Evolutionary conservation across 495 filamentous ascomycete genomes (phyloP), one percentile per base, ranked within the genome.

Genomic region (Aspergillus nanangensis): DNA sequence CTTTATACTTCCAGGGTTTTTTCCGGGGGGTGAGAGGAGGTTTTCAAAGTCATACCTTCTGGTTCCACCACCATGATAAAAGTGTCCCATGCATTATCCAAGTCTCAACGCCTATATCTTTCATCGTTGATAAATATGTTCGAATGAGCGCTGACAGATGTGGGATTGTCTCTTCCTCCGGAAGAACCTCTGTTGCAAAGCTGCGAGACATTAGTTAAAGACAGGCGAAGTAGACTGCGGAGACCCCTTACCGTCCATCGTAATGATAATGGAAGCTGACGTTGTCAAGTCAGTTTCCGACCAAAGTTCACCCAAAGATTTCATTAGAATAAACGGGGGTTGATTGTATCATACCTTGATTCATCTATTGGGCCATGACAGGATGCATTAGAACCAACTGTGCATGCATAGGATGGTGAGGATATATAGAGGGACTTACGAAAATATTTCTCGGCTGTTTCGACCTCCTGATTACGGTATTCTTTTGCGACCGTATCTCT

Each of bases 1-100:
- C n/a, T n/a, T n/a, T n/a, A n/a, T n/a, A n/a, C n/a, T n/a, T n/a
- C n/a, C n/a, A n/a, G n/a, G n/a, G n/a, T n/a, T n/a, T n/a, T n/a
- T n/a, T n/a, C n/a, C n/a, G 38, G 17, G 45, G 24, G 9, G 18
- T 33, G 22, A 18, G 24, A 14, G 22, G 17, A 11, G 23, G 23
- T 24, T 23, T 7, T 29, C 21, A 23, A 23, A 47, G 19, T 5
- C 19, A 36, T 42, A 72, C 74, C 63, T 74, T 74, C 39, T 71
- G 70, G 56, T 81, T 83, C 79, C 79, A 83, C 74, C 75, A 83
- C 79, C 79, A 82, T 18, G 77, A 73, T 21, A 83, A 60, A 38
- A 83, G 67, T 2, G 74, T 74, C 17, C 79, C 79, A 47, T 83
- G 79, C 72, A 82, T 82, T 32, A 83, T 76, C 79, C 79, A 83